Evolutionary conservation across 2,329 filamentous ascomycete species (phyloP).

Genomic region (Cercospora brassicicola): DNA sequence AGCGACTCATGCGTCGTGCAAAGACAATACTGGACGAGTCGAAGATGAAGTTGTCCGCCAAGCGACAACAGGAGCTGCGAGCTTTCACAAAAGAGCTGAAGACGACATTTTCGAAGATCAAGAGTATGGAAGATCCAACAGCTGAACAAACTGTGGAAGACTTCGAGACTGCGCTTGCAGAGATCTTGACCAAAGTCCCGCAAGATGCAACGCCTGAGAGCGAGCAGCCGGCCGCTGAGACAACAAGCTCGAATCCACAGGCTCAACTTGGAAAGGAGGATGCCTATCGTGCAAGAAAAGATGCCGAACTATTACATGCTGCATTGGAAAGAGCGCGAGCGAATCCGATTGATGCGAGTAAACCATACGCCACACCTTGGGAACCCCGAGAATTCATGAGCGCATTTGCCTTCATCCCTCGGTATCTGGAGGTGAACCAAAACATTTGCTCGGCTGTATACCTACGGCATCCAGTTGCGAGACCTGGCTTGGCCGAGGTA

Average conservation of each 20-base stretch:
- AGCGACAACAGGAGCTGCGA: conserved; percentile 74
- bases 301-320: conserved; percentile 55
- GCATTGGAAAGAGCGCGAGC: conserved; percentile 65
- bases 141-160: conserved; percentile 32
- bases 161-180: conserved; percentile 40
- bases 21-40: conserved; percentile 60
- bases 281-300: conserved; percentile 54
- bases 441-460: conserved; percentile 96
- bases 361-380: conserved; percentile 93
- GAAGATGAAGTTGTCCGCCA: conserved; percentile 57
- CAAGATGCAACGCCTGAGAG: conserved; percentile 34
- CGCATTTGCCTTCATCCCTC: conserved; percentile 90
- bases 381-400: conserved; percentile 80
- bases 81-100: conserved; percentile 67
- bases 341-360: conserved; percentile 73
- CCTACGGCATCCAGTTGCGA: conserved; percentile 85
- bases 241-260: conserved; percentile 32
- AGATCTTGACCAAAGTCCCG: conserved; percentile 49
- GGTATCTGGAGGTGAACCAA: conserved; percentile 96
- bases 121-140: conserved; percentile 28
- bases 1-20: conserved; percentile 57
- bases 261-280: conserved; percentile 45
- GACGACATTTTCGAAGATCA: conserved; percentile 60
- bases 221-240: conserved; percentile 29
- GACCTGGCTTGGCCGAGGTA: conserved; percentile 70